phyloP scores from a whole-genome alignment of 2,329 filamentous ascomycete genomes.

The Epichloe scottii region DNA sequence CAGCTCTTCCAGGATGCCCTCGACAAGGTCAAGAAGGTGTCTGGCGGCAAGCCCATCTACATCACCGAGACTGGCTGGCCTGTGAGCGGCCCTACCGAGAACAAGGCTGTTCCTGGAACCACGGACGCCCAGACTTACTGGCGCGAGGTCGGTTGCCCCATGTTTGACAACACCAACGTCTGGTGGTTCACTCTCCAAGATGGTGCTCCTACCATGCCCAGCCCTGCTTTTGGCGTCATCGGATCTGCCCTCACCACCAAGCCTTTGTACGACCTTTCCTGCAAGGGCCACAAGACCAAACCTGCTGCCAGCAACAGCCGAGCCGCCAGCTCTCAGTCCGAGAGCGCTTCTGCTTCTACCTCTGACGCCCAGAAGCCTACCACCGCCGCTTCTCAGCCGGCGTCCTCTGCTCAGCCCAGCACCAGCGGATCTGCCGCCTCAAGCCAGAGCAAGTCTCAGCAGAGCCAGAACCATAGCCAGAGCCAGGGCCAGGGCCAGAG shows the following conservation, averaged over 20 bases:
- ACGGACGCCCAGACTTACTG: conserved; percentile 71
- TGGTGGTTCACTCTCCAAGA: conserved; percentile 76
- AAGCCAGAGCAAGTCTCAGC: too few relatives aligned
- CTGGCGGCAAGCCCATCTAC: conserved; percentile 62
- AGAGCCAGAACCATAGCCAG: too few relatives aligned
- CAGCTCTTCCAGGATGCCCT: conserved; percentile 57
- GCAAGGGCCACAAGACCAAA: conserved; percentile 22
- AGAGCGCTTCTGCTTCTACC: conserved; percentile 3
- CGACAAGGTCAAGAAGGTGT: conserved; percentile 42
- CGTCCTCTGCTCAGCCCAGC: too few relatives aligned
- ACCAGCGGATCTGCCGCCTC: too few relatives aligned
- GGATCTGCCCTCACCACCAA: conserved; percentile 38
- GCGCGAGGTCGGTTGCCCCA: conserved; percentile 62
- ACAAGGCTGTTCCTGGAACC: conserved; percentile 47
- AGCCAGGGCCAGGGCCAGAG: too few relatives aligned
- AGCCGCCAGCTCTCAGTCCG: not conserved
- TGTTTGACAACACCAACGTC: conserved; percentile 51
- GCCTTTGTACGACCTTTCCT: conserved; percentile 53
- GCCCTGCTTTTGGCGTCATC: conserved; percentile 60
- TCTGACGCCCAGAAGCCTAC: not conserved
- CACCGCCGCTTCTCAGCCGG: too few relatives aligned
- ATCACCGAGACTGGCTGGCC: conserved; percentile 86
- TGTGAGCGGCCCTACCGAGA: conserved; percentile 51
- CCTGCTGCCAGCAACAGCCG: not conserved
- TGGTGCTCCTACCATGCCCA: conserved; percentile 42